Percentiles rank a stretch among this genome's conserved stretches.
phyloP scores from a whole-genome alignment of 2,329 filamentous ascomycete species.

The Hymenoscyphus linearis region DNA sequence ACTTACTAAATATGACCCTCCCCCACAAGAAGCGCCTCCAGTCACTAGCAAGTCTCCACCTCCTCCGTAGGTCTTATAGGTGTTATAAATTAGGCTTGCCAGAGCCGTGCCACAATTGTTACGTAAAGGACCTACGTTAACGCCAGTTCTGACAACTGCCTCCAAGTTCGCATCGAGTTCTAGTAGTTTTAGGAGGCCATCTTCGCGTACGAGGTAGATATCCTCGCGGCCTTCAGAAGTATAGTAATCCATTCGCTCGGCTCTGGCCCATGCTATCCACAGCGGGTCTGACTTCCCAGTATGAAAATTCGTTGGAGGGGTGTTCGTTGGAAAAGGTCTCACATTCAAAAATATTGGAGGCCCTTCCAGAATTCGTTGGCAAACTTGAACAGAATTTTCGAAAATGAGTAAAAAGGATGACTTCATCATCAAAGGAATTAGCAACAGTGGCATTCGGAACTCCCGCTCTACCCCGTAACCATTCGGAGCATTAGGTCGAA shows the following conservation, averaged over 20 bases:
- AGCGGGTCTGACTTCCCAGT: conserved; percentile 48
- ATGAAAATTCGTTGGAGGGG: conserved; percentile 40
- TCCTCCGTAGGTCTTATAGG: conserved; percentile 52
- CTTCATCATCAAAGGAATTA: conserved; percentile 68
- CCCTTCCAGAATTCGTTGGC: conserved; percentile 48
- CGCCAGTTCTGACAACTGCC: conserved; percentile 49
- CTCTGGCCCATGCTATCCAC: conserved; percentile 83
- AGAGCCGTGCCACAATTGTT: conserved; percentile 80
- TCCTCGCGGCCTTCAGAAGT: conserved; percentile 60
- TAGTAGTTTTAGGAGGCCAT: conserved; percentile 71
- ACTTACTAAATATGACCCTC: conserved; percentile 56
- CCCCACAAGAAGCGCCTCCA: conserved; percentile 64
- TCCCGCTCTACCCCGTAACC: conserved; percentile 47
- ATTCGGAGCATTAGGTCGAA: conserved; percentile 42
- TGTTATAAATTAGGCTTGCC: conserved; percentile 49
- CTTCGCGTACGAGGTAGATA: conserved; percentile 82
- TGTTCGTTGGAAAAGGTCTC: conserved; percentile 39
- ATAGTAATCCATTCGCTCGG: conserved; percentile 58
- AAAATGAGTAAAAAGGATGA: conserved; percentile 67
- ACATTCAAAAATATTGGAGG: conserved; percentile 39
- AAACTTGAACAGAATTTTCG: conserved; percentile 51
- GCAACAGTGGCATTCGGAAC: conserved; percentile 57
- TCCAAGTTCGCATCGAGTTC: conserved; percentile 54
- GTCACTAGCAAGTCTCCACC: conserved; percentile 52
- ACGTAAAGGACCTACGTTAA: conserved; percentile 58